Percentiles rank a stretch among this genome's conserved stretches.
phyloP scores from a whole-genome alignment of 768 basidiomycete species.

The Termitomyces sp. region DNA sequence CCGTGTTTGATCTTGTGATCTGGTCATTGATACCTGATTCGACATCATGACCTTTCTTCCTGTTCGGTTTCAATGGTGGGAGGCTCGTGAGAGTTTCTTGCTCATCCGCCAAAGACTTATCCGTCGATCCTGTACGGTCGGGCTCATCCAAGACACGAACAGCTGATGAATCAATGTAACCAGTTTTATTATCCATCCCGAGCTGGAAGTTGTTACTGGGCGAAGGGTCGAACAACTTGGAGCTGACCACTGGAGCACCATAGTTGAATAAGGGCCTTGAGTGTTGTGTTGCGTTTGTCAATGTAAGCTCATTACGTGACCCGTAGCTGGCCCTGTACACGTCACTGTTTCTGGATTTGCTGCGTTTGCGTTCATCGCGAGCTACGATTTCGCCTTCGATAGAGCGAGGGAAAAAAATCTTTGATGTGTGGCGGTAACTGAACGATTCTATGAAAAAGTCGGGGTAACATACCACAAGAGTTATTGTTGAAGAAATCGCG shows the following conservation, averaged over 20 bases:
- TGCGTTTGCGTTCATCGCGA: constrained; percentile 40
- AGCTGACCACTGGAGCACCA: constrained; percentile 6
- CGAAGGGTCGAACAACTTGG: constrained; percentile 27
- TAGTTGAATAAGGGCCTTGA: constrained; percentile 5
- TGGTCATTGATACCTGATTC: constrained; percentile 29
- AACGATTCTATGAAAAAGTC: no score
- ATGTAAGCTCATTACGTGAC: constrained; percentile 1
- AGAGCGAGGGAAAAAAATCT: constrained; percentile 86
- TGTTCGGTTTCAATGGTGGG: constrained; percentile 36
- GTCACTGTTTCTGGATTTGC: constrained; percentile 11
- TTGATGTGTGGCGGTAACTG: background rate
- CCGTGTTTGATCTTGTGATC: constrained; percentile 39
- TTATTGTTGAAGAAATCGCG: constrained; percentile 65
- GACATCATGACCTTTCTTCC: constrained; percentile 32
- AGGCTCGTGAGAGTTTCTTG: constrained; percentile 20
- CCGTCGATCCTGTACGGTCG: constrained; percentile 15
- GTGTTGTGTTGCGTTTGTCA: constrained; percentile 13
- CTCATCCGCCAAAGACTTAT: constrained; percentile 25
- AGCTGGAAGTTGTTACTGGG: constrained; percentile 23
- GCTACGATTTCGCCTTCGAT: constrained; percentile 60
- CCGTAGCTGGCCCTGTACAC: no score
- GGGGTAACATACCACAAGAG: constrained; percentile 51
- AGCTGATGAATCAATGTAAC: constrained; percentile 5
- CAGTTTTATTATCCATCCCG: constrained; percentile 17
- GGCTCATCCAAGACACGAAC: background rate